These are phyloP conservation scores for Leishmania guyanensis DNA, from an alignment of 208 protist species.

Conservation along the genomic window DNA sequence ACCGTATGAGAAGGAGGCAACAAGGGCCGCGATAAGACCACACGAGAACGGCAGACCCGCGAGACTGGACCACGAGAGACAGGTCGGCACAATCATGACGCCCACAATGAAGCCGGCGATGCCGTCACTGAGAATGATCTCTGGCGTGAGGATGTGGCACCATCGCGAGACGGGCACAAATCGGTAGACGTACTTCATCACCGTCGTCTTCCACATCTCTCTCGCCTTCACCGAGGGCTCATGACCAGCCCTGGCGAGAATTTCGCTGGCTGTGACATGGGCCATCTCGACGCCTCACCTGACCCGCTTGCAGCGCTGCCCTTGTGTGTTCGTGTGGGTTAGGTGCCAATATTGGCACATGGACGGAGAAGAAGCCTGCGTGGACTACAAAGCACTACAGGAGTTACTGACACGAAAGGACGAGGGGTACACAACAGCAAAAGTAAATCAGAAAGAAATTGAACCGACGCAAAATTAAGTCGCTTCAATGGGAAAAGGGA, in stretches of 20 bases:
- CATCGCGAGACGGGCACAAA: constrained; percentile 48
- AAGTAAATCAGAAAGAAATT: neutral
- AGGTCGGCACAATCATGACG: constrained; percentile 60
- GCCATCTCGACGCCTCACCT: neutral
- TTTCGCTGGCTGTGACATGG: neutral
- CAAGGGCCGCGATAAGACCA: constrained; percentile 44
- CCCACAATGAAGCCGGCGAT: constrained; percentile 57
- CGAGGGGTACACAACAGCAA: too few relatives aligned
- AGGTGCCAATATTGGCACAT: neutral
- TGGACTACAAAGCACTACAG: neutral
- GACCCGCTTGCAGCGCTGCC: neutral
- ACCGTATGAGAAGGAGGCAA: constrained; percentile 50
- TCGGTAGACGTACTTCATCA: constrained; percentile 28
- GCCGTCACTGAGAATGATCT: constrained; percentile 26
- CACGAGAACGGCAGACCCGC: constrained; percentile 42
- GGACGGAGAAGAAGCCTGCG: neutral
- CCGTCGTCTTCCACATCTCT: constrained; percentile 1
- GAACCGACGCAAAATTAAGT: neutral
- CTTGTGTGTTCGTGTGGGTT: neutral
- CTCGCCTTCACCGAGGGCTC: neutral
- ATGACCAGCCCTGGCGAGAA: neutral
- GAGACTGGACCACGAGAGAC: constrained; percentile 53
- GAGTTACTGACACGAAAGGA: neutral
- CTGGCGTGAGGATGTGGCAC: constrained; percentile 31
- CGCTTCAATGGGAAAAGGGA: neutral